Percentiles rank a stretch among this genome's conserved stretches.
Evolutionary conservation across 805 yeast species (phyloP).

Genomic region (Debaryomyces prosopidis): DNA sequence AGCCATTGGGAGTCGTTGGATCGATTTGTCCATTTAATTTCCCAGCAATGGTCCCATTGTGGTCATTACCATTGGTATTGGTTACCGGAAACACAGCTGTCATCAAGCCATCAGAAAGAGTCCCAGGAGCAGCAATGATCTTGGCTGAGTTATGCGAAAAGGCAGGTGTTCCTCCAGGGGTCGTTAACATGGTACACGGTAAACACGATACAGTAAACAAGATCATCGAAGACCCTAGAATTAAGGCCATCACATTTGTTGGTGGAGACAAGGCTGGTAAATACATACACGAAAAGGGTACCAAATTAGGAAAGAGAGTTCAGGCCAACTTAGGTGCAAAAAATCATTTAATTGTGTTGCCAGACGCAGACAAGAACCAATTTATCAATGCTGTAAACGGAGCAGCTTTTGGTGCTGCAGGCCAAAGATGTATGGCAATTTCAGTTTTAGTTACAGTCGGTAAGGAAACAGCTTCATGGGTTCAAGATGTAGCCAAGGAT

Average conservation of each 20-base stretch:
- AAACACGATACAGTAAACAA: slow-evolving; percentile 71
- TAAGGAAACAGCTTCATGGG: slow-evolving; percentile 56
- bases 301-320: slow-evolving; percentile 69
- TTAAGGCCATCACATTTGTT: slow-evolving; percentile 76
- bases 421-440: slow-evolving; percentile 82
- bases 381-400: slow-evolving; percentile 67
- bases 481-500: slow-evolving; percentile 55
- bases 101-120: slow-evolving; percentile 65
- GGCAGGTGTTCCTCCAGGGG: slow-evolving; percentile 79
- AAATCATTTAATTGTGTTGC: slow-evolving; percentile 71
- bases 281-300: slow-evolving; percentile 66
- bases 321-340: slow-evolving; percentile 81
- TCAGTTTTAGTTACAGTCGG: slow-evolving; percentile 75
- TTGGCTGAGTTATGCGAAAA: slow-evolving; percentile 69
- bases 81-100: slow-evolving; percentile 74
- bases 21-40: slow-evolving; percentile 81
- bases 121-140: slow-evolving; percentile 79
- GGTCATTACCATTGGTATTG: slow-evolving; percentile 63
- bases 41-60: slow-evolving; percentile 81
- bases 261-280: slow-evolving; percentile 80
- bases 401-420: slow-evolving; percentile 84
- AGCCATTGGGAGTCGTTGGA: slow-evolving; percentile 74
- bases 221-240: slow-evolving; percentile 68
- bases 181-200: slow-evolving; percentile 72
- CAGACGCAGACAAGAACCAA: slow-evolving; percentile 67